Percentiles rank a stretch among this genome's conserved stretches.
Evolutionary conservation across 768 basidiomycete species (phyloP).

Genomic region (Agaricus subrufescens): DNA sequence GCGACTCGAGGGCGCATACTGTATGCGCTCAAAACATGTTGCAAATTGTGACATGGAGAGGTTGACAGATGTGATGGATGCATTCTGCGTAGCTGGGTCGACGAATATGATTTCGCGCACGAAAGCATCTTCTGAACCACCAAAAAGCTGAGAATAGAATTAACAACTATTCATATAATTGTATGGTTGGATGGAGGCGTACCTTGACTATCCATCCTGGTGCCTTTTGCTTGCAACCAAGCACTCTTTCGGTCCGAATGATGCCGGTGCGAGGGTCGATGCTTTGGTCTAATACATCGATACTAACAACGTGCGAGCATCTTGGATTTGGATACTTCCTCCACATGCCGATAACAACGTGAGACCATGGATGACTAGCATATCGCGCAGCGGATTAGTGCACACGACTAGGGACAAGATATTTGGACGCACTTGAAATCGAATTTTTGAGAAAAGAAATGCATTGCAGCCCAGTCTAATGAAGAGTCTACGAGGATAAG

Average conservation of each 20-base stretch:
- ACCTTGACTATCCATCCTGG: constrained; percentile 94
- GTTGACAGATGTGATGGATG: constrained; percentile 88
- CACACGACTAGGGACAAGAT: constrained; percentile 10
- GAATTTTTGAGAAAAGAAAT: constrained; percentile 83
- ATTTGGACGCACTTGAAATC: constrained; percentile 69
- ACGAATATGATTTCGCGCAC: constrained; percentile 93
- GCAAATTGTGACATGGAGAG: constrained; percentile 93
- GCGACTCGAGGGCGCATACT: constrained; percentile 67
- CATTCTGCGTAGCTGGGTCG: constrained; percentile 75
- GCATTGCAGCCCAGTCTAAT: constrained; percentile 43
- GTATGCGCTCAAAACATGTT: constrained; percentile 87
- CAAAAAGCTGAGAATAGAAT: constrained; percentile 61
- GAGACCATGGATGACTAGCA: constrained; percentile 80
- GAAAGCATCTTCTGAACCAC: constrained; percentile 91
- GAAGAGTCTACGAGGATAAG: not conserved
- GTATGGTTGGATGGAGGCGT: constrained; percentile 18
- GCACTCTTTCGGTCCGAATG: constrained; percentile 84
- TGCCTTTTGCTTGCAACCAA: constrained; percentile 90
- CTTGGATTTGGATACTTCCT: constrained; percentile 95
- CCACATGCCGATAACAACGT: constrained; percentile 92
- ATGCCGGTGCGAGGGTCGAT: constrained; percentile 82
- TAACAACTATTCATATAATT: not conserved
- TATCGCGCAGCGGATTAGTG: constrained; percentile 11
- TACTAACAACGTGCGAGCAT: constrained; percentile 82
- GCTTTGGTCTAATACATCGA: constrained; percentile 83